Evolutionary conservation across 1,139 yeast genomes (phyloP).

Genomic region (Blastobotrys buckinghamii): DNA sequence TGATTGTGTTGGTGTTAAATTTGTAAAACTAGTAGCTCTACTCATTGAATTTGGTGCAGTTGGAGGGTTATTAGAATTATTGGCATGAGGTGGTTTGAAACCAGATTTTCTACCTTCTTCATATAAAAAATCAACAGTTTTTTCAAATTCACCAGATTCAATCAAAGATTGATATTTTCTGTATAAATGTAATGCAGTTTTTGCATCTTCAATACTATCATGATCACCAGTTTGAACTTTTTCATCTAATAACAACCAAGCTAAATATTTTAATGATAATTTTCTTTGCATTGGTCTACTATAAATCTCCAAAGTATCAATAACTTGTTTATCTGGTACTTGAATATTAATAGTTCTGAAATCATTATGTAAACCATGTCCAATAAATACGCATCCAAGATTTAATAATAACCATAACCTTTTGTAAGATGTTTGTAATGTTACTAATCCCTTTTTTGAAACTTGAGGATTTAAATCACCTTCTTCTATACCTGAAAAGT

Average conservation of each 20-base stretch:
- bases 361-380: slow-evolving; percentile 89
- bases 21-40: neutral
- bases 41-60: slow-evolving; percentile 3
- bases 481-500: slow-evolving; percentile 85
- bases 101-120: slow-evolving; percentile 63
- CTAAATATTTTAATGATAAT: slow-evolving; percentile 81
- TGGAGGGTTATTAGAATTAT: neutral
- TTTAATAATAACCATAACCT: slow-evolving; percentile 84
- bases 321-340: slow-evolving; percentile 76
- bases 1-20: neutral
- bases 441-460: slow-evolving; percentile 68
- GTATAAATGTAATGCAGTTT: slow-evolving; percentile 74
- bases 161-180: slow-evolving; percentile 61
- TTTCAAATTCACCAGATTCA: slow-evolving; percentile 53
- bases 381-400: slow-evolving; percentile 87
- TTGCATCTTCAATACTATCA: slow-evolving; percentile 95
- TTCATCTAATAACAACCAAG: slow-evolving; percentile 68
- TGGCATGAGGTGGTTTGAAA: slow-evolving; percentile 50
- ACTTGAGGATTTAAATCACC: slow-evolving; percentile 76
- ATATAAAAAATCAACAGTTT: slow-evolving; percentile 59
- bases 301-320: slow-evolving; percentile 83
- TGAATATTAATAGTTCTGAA: slow-evolving; percentile 88
- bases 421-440: slow-evolving; percentile 78
- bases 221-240: slow-evolving; percentile 90
- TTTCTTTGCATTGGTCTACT: slow-evolving; percentile 67